Percentiles rank a stretch among this genome's conserved stretches.
Evolutionary conservation across 495 filamentous ascomycete species (phyloP).

Genomic region (Penicillium diatomitis): DNA sequence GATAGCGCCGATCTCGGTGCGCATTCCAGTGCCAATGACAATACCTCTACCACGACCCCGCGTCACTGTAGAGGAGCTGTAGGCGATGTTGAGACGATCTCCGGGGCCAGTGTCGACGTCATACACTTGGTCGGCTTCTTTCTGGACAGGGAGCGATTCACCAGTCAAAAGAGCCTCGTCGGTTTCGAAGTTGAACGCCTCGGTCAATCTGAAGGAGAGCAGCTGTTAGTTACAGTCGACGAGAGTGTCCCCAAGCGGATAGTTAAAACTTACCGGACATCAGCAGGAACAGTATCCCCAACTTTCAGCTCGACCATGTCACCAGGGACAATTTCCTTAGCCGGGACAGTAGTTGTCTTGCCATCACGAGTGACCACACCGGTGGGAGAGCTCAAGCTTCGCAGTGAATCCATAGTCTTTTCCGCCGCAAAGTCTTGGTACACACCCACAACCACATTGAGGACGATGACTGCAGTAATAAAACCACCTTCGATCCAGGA

Average conservation of each 20-base stretch:
- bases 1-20: slow-evolving; percentile 64
- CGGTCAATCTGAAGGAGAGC: slow-evolving; percentile 36
- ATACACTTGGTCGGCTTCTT: slow-evolving; percentile 39
- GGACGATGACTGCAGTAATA: slow-evolving; percentile 51
- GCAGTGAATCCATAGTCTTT: slow-evolving; percentile 67
- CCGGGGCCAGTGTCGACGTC: slow-evolving; percentile 50
- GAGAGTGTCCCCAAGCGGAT: background rate
- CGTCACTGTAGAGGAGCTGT: slow-evolving; percentile 62
- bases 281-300: slow-evolving; percentile 76
- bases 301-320: slow-evolving; percentile 71
- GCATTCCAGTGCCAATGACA: slow-evolving; percentile 62
- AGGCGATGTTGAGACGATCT: slow-evolving; percentile 63
- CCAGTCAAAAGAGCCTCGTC: slow-evolving; percentile 69
- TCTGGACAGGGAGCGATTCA: slow-evolving; percentile 66
- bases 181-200: slow-evolving; percentile 62
- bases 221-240: slow-evolving; percentile 1
- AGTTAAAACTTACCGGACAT: slow-evolving; percentile 33
- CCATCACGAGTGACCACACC: slow-evolving; percentile 48
- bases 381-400: slow-evolving; percentile 53
- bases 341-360: slow-evolving; percentile 41
- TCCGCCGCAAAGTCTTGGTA: slow-evolving; percentile 64
- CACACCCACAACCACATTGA: slow-evolving; percentile 63
- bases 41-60: slow-evolving; percentile 61
- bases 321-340: slow-evolving; percentile 49
- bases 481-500: slow-evolving; percentile 68